Evolutionary conservation across 805 yeast species (phyloP).

Genomic region (Nakazawaea sp.): DNA sequence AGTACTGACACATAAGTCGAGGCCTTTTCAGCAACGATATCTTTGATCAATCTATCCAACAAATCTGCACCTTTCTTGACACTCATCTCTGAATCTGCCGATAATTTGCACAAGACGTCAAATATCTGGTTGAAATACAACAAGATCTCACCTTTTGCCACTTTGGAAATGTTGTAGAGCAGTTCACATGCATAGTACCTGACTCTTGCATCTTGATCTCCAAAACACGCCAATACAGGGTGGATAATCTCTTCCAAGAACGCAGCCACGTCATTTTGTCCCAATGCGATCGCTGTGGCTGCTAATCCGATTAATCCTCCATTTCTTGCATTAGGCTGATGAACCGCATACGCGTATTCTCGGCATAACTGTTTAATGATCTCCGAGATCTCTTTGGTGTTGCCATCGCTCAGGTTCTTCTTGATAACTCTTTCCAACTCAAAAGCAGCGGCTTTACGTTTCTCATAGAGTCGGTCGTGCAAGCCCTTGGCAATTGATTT

Average conservation of each 20-base stretch:
- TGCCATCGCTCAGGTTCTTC: conserved; percentile 53
- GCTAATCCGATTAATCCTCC: conserved; percentile 96
- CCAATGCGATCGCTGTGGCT: conserved; percentile 90
- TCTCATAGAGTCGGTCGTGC: conserved; percentile 69
- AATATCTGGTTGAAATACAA: conserved; percentile 90
- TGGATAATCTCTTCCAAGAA: conserved; percentile 83
- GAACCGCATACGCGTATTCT: conserved; percentile 75
- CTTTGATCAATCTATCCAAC: conserved; percentile 83
- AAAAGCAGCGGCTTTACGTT: conserved; percentile 70
- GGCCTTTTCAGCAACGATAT: conserved; percentile 91
- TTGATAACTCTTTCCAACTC: conserved; percentile 76
- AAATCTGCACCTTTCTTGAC: conserved; percentile 95
- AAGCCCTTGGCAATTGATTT: conserved; percentile 61
- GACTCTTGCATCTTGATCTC: conserved; percentile 96
- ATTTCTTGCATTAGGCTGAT: conserved; percentile 83
- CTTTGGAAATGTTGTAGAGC: conserved; percentile 90
- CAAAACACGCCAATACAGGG: conserved; percentile 92
- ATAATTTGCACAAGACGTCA: conserved; percentile 83
- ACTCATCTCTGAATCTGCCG: conserved; percentile 85
- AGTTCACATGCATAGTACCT: conserved; percentile 96
- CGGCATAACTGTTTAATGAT: conserved; percentile 71
- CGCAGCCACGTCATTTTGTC: conserved; percentile 72
- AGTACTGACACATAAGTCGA: conserved; percentile 77
- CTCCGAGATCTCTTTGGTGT: conserved; percentile 49
- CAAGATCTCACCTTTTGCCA: conserved; percentile 91